Percentiles rank a stretch among this genome's conserved stretches.
phyloP scores from a whole-genome alignment of 2,329 filamentous ascomycete species.

The Ophiognomonia clavigignenti-juglandacearum region DNA sequence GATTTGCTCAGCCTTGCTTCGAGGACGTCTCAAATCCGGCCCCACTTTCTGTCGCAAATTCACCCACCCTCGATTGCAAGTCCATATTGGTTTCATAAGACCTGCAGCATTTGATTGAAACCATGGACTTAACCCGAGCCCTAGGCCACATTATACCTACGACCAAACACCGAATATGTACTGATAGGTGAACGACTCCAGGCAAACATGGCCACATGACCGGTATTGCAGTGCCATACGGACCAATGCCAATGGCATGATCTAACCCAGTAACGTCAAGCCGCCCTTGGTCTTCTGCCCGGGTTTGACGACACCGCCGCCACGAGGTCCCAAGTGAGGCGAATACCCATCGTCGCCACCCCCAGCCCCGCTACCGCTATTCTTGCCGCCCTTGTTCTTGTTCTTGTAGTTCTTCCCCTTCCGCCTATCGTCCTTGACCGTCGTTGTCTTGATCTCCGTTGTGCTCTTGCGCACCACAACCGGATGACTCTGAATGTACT shows the following conservation, averaged over 20 bases:
- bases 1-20: too few relatives aligned
- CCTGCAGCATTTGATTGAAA: not conserved
- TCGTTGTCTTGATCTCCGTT: constrained; percentile 80
- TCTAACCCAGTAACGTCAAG: constrained; percentile 54
- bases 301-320: constrained; percentile 53
- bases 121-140: too few relatives aligned
- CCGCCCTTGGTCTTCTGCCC: constrained; percentile 66
- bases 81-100: not conserved
- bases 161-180: too few relatives aligned
- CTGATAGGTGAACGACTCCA: too few relatives aligned
- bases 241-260: not conserved
- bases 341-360: constrained; percentile 36
- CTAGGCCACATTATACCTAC: too few relatives aligned
- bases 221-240: too few relatives aligned
- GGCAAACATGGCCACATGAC: too few relatives aligned
- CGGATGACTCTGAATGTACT: constrained; percentile 97
- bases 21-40: not conserved
- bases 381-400: constrained; percentile 29
- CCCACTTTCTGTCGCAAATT: not conserved
- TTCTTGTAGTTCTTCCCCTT: constrained; percentile 47
- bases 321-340: constrained; percentile 44
- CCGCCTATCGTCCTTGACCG: constrained; percentile 56
- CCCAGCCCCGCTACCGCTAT: constrained; percentile 28
- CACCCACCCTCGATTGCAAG: not conserved
- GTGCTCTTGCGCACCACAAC: constrained; percentile 82